A percentile compares a stretch with the other conserved stretches of the same genome.
Conservation (phyloP, 2,329 filamentous ascomycete species). For the Grosmannia huntii region DNA sequence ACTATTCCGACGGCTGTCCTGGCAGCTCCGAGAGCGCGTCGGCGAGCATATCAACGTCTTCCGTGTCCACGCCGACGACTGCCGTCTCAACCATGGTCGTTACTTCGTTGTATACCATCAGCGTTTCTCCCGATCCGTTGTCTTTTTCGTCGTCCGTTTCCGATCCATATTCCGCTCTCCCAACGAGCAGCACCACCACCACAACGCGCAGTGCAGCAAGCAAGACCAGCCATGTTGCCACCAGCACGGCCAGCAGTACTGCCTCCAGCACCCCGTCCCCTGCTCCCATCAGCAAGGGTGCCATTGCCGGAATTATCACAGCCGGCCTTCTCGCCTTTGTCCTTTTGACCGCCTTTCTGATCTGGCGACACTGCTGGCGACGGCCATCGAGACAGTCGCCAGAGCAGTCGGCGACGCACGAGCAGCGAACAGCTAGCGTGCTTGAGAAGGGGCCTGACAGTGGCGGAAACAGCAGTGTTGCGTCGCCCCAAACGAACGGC, state of each 20-base stretch:
- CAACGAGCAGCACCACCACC: not conserved
- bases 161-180: too few relatives aligned
- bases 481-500: not conserved
- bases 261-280: conserved; percentile 10
- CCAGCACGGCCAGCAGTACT: not conserved
- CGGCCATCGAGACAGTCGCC: not conserved
- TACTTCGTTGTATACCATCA: too few relatives aligned
- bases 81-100: not conserved
- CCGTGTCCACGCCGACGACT: not conserved
- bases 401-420: not conserved
- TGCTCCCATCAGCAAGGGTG: conserved; percentile 16
- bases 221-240: not conserved
- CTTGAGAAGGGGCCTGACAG: not conserved
- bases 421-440: not conserved
- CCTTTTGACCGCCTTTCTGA: conserved; percentile 14
- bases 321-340: conserved; percentile 17
- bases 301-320: conserved; percentile 21
- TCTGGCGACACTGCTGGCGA: not conserved
- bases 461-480: not conserved
- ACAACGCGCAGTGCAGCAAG: not conserved
- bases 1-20: conserved; percentile 15
- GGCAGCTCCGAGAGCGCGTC: not conserved
- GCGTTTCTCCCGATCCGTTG: too few relatives aligned
- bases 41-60: not conserved
- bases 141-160: too few relatives aligned